phyloP scores from a whole-genome alignment of 192 early-diverging fungal species.

The Kickxella alabastrina region DNA sequence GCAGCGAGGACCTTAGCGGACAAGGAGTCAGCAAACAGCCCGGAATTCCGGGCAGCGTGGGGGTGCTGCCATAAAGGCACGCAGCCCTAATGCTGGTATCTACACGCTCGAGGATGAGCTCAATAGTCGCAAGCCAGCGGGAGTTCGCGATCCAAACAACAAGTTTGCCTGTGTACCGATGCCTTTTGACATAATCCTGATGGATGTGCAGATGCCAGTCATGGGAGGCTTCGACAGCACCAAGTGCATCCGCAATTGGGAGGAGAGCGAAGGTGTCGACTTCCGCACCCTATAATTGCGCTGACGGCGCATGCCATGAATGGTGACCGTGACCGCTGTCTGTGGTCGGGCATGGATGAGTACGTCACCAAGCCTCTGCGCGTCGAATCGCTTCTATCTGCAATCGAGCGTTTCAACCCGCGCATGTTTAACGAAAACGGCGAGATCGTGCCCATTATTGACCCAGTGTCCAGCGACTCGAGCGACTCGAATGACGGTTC shows the following conservation, averaged over 20 bases:
- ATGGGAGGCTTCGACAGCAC: conserved; percentile 90
- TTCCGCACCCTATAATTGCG: conserved; percentile 76
- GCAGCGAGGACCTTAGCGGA: conserved; percentile 1
- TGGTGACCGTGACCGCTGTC: conserved; percentile 82
- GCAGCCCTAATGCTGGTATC: neutral
- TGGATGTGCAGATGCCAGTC: conserved; percentile 90
- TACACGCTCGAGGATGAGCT: conserved; percentile 19
- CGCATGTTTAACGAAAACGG: conserved; percentile 45
- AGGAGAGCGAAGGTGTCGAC: conserved; percentile 54
- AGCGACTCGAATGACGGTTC: conserved; percentile 1
- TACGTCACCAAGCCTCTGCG: conserved; percentile 66
- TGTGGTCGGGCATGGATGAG: conserved; percentile 79
- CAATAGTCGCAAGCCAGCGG: conserved; percentile 30
- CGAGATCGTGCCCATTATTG: conserved; percentile 40
- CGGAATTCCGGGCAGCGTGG: neutral
- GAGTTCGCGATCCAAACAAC: conserved; percentile 55
- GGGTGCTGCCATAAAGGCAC: neutral
- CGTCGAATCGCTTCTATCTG: conserved; percentile 41
- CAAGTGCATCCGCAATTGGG: conserved; percentile 68
- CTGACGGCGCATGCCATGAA: conserved; percentile 89
- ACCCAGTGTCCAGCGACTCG: conserved; percentile 3
- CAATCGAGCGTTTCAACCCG: conserved; percentile 46
- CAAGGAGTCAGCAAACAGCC: neutral
- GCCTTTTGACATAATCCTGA: conserved; percentile 65
- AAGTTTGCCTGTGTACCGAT: conserved; percentile 45